Base-by-base conservation (phyloP, 2,329 filamentous ascomycete genomes). In the Talaromyces sp. region DNA sequence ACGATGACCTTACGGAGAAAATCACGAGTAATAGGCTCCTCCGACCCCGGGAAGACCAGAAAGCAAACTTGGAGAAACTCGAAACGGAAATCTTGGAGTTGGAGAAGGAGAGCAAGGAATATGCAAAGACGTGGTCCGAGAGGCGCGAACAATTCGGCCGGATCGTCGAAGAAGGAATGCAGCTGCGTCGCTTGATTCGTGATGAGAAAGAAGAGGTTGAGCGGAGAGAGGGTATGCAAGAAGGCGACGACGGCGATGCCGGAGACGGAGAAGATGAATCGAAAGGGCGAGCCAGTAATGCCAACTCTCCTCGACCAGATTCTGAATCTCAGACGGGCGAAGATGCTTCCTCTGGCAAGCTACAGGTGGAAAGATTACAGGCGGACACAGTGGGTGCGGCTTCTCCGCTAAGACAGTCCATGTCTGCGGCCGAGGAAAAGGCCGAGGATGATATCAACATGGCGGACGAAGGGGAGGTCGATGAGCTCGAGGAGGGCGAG, bases 141-240 rank as follows among this genome's bases (percentile, higher is more conserved):
- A 84, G 93, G 44, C 82, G 89, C 64, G 90, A 92, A 68, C 92
- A 96, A 76, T 96, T 97, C 75, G 90, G 88, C 62, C 84, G 86
- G 60, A 93, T 98, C 69, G 90, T 96, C 72, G 90, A 93, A 63
- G 93, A 97, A 78, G 92, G 92, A n/a, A 90, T 90, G 84, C 83
- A 91, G 65, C 83, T 98, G 73, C 82, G 93, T 62, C 84, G 91
- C 55, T 82, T 96, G 73, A 96, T 98, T 70, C 87, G 92, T 63
- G 93, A 96, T 70, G 93, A 97, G 81, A 96, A 96, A 78, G 93
- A 96, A 73, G 92, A 96, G 76, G 91, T 95, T 0, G 92, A 96
- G 76, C 82, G 91, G 49, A 85, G 92, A 59, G 92, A 96, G 74
- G 92, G 91, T 32, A 92, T 92, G 65, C 88, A 86, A 55, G 88